Percentiles rank a stretch among this genome's conserved stretches.
These are phyloP conservation scores for Trichoderma pleuroti DNA, from an alignment of 2,329 filamentous ascomycete species.

Conservation along the genomic window DNA sequence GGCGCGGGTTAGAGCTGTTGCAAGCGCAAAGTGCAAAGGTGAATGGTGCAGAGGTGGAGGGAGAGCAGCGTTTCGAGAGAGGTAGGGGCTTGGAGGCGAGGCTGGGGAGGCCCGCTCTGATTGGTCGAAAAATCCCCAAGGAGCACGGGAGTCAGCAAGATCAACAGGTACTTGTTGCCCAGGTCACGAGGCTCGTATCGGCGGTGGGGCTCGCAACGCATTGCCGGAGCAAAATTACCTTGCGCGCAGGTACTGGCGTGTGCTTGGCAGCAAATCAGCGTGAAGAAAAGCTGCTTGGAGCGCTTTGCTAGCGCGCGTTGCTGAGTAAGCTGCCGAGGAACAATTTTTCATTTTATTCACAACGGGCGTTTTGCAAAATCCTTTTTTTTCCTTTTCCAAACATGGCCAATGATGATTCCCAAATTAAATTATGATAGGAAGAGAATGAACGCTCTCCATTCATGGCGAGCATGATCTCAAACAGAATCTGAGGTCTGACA, in stretches of 20 bases:
- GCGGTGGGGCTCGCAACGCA: background rate
- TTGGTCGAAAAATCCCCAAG: background rate
- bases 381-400: slow-evolving; percentile 29
- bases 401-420: slow-evolving; percentile 59
- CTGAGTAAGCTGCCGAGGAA: slow-evolving; percentile 30
- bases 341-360: slow-evolving; percentile 23
- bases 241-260: background rate
- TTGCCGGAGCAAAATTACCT: background rate
- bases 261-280: background rate
- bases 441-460: slow-evolving; percentile 57
- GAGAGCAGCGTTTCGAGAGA: slow-evolving; percentile 7
- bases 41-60: background rate
- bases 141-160: background rate
- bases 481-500: slow-evolving; percentile 58
- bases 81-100: slow-evolving; percentile 5
- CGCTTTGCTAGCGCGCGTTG: background rate
- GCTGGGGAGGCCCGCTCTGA: background rate
- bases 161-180: slow-evolving; percentile 9
- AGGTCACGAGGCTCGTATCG: slow-evolving; percentile 9
- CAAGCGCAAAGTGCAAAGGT: slow-evolving; percentile 8
- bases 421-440: slow-evolving; percentile 62
- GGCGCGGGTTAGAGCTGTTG: slow-evolving; percentile 1
- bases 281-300: background rate
- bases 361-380: background rate
- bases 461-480: slow-evolving; percentile 59